Evolutionary conservation across 2,329 filamentous ascomycete genomes (phyloP).

Genomic region (Geosmithia putterillii): DNA sequence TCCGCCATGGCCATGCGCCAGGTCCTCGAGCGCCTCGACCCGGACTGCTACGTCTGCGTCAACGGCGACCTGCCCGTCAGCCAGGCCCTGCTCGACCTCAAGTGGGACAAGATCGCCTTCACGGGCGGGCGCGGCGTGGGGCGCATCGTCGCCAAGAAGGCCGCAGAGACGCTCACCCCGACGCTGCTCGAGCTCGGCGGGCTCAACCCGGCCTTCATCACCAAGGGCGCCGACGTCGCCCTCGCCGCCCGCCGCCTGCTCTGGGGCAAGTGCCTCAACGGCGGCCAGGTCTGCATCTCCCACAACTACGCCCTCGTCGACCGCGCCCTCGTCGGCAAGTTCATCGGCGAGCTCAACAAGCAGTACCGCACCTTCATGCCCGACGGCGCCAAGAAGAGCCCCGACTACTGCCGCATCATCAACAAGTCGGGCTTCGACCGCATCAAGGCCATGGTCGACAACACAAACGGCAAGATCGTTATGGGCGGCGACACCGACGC

Average conservation of each 20-base stretch:
- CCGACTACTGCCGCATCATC: slow-evolving; percentile 70
- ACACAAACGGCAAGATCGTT: slow-evolving; percentile 70
- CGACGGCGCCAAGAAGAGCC: slow-evolving; percentile 62
- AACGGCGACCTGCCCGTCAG: slow-evolving; percentile 77
- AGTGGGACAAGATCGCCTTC: slow-evolving; percentile 98
- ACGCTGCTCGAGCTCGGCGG: slow-evolving; percentile 85
- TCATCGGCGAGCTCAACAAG: slow-evolving; percentile 63
- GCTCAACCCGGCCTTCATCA: slow-evolving; percentile 82
- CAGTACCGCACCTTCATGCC: slow-evolving; percentile 73
- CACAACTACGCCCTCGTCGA: slow-evolving; percentile 90
- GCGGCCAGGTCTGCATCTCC: slow-evolving; percentile 83
- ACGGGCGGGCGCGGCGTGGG: slow-evolving; percentile 72
- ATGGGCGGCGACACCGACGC: slow-evolving; percentile 78
- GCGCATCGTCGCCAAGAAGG: slow-evolving; percentile 80
- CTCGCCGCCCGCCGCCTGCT: slow-evolving; percentile 74
- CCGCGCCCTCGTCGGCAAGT: slow-evolving; percentile 54
- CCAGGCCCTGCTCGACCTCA: slow-evolving; percentile 69
- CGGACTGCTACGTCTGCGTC: slow-evolving; percentile 60
- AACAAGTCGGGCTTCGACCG: slow-evolving; percentile 70
- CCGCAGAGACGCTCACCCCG: slow-evolving; percentile 78
- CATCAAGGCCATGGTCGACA: slow-evolving; percentile 84
- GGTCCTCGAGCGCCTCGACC: slow-evolving; percentile 66
- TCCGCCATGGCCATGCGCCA: slow-evolving; percentile 70
- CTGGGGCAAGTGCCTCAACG: slow-evolving; percentile 80
- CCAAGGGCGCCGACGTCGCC: slow-evolving; percentile 66